Evolutionary conservation across 225 moss, liverwort and hornwort genomes (phyloP).

Genomic region (Neckera pumila): DNA sequence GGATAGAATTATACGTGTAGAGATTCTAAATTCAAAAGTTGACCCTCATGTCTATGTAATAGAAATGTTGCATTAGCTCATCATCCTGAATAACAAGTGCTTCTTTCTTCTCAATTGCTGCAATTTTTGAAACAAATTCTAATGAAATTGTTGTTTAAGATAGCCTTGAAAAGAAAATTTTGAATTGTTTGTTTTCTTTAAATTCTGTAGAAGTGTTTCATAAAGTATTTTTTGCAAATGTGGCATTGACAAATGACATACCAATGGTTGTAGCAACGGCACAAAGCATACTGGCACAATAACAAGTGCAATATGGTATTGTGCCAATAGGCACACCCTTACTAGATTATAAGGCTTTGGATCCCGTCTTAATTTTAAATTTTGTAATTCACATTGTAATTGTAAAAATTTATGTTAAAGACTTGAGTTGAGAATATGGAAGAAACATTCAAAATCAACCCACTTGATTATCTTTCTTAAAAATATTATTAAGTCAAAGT

Average conservation of each 20-base stretch:
- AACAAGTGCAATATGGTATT: no score
- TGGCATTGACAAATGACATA: neutral
- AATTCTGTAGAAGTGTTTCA: neutral
- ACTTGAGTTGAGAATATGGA: no score
- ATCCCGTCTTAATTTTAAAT: no score
- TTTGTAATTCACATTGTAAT: no score
- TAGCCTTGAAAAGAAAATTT: neutral
- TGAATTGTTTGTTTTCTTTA: neutral
- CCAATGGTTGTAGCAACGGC: neutral
- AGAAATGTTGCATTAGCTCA: neutral
- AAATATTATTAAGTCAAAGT: no score
- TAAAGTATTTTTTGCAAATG: neutral
- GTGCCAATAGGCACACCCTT: accelerated
- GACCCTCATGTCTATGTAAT: neutral
- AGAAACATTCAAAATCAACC: no score
- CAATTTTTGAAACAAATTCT: neutral
- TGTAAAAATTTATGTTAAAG: no score
- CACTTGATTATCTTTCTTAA: no score
- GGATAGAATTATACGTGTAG: neutral
- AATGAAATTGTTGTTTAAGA: neutral
- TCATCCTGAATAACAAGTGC: neutral
- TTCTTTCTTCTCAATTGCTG: neutral
- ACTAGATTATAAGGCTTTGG: no score
- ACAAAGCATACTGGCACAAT: accelerated
- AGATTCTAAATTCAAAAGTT: neutral